Evolutionary conservation across 2,329 filamentous ascomycete species (phyloP).

Genomic region (Dactylellina parvicollis): DNA sequence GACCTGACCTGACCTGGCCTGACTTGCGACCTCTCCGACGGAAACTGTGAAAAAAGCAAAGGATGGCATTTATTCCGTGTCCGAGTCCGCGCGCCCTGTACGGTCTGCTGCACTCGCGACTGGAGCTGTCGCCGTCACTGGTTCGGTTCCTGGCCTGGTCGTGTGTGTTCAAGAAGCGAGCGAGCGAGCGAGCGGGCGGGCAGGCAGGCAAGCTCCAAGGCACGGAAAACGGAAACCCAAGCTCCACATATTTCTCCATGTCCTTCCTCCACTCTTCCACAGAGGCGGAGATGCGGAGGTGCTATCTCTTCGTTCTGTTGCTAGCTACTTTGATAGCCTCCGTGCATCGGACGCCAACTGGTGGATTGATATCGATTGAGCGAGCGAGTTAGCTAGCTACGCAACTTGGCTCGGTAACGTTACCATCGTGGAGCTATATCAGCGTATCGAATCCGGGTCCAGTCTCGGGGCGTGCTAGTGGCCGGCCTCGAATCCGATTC

Average conservation of each 20-base stretch:
- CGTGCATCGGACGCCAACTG: slow-evolving; percentile 45
- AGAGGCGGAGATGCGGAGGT: neutral
- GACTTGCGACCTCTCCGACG: neutral
- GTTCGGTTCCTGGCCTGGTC: slow-evolving; percentile 40
- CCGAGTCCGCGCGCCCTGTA: neutral
- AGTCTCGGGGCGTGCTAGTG: neutral
- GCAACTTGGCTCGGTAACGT: neutral
- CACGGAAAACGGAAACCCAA: neutral
- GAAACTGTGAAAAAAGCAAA: slow-evolving; percentile 41
- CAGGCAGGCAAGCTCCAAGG: neutral
- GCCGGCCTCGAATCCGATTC: slow-evolving; percentile 19
- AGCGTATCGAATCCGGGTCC: slow-evolving; percentile 37
- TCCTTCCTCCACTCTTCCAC: neutral
- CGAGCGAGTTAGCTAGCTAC: neutral
- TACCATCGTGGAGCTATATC: slow-evolving; percentile 32
- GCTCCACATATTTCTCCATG: slow-evolving; percentile 26
- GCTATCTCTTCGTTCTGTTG: too few species aligned
- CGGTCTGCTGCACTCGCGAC: slow-evolving; percentile 15
- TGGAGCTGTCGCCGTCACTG: slow-evolving; percentile 36
- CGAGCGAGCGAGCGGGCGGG: slow-evolving; percentile 22
- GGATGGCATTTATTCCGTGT: slow-evolving; percentile 41
- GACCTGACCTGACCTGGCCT: too few species aligned
- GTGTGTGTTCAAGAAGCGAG: slow-evolving; percentile 22
- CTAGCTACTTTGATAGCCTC: slow-evolving; percentile 14
- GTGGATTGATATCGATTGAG: slow-evolving; percentile 1